Conservation (phyloP, 2,329 filamentous ascomycete genomes). For the Phyllosticta citriasiana region DNA sequence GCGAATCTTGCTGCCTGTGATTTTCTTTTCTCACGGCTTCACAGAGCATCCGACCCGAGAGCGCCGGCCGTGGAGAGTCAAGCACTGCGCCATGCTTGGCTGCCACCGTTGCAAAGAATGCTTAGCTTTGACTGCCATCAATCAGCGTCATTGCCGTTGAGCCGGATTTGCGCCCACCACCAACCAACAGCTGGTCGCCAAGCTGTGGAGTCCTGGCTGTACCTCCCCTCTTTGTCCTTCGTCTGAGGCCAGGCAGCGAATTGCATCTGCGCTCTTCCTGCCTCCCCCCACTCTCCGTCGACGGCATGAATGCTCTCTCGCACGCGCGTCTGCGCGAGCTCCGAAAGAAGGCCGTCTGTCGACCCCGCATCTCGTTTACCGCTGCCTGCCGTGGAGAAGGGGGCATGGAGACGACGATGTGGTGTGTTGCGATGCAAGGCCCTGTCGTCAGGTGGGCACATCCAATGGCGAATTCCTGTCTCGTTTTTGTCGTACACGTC, state of each 20-base stretch:
- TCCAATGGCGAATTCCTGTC: background rate
- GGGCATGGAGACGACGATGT: background rate
- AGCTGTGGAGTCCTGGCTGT: background rate
- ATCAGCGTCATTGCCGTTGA: background rate
- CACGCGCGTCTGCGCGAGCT: background rate
- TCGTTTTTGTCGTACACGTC: background rate
- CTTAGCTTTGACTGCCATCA: background rate
- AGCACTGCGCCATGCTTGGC: background rate
- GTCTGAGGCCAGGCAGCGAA: background rate
- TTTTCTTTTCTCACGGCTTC: background rate
- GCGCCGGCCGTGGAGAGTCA: background rate
- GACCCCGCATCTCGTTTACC: background rate
- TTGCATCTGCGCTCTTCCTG: background rate
- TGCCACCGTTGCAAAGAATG: background rate
- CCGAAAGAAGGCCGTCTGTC: background rate
- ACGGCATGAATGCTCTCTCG: background rate
- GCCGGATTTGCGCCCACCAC: background rate
- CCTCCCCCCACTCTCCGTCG: background rate
- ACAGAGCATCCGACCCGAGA: background rate
- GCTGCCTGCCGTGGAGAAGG: background rate
- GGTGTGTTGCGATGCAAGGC: background rate
- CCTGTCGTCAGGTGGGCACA: background rate
- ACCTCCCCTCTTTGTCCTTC: background rate
- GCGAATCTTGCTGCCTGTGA: background rate
- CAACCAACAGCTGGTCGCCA: background rate